Evolutionary conservation across 139 green algal genomes (phyloP).

Genomic region (Picocystis salinarum): DNA sequence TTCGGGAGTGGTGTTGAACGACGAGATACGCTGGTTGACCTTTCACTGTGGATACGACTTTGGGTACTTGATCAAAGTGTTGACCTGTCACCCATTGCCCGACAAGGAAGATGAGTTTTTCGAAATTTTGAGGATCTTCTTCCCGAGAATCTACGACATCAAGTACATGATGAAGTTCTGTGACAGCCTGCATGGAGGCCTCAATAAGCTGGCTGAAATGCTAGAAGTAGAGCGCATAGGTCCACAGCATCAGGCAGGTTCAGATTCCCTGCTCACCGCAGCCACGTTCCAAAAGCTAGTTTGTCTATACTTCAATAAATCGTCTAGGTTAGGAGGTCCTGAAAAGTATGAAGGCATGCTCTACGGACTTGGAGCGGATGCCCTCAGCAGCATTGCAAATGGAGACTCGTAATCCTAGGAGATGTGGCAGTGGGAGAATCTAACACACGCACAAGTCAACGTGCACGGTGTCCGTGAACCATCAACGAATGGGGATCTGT

Average conservation of each 20-base stretch:
- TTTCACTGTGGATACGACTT: slow-evolving; percentile 95
- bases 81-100: slow-evolving; percentile 76
- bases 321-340: too few species aligned
- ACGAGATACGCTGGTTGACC: slow-evolving; percentile 73
- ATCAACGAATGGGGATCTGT: too few species aligned
- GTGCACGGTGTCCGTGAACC: too few species aligned
- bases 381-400: too few species aligned
- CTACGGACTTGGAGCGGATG: too few species aligned
- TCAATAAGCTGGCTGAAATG: slow-evolving; percentile 89
- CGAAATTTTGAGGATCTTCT: slow-evolving; percentile 52
- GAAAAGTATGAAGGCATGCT: too few species aligned
- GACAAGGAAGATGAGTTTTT: slow-evolving; percentile 5
- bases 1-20: slow-evolving; percentile 87
- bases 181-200: slow-evolving; percentile 84
- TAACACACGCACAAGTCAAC: too few species aligned
- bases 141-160: slow-evolving; percentile 93
- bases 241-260: slow-evolving; percentile 69
- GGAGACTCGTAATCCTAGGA: too few species aligned
- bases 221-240: slow-evolving; percentile 88
- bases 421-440: too few species aligned
- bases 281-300: slow-evolving; percentile 85
- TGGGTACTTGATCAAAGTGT: slow-evolving; percentile 92
- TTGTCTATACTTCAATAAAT: too few species aligned
- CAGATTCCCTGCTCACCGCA: slow-evolving; percentile 75
- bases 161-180: slow-evolving; percentile 96